Evolutionary conservation across 768 basidiomycete genomes (phyloP), one percentile per base, ranked within the genome.

Genomic region (Boletus speciosus): DNA sequence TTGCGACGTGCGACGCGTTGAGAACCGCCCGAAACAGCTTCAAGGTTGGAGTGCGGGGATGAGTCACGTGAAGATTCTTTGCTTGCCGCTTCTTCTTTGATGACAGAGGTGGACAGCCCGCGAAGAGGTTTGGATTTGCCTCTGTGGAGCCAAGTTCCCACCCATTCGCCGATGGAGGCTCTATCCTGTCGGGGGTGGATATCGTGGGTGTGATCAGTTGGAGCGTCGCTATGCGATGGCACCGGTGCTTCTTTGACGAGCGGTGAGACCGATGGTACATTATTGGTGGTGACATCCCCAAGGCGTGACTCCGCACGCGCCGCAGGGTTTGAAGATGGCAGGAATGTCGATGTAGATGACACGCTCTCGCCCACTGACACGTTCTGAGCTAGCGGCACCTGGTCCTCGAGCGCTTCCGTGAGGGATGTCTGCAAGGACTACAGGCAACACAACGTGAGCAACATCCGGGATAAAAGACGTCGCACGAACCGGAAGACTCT

Each of bases 141-240:
- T 65, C 84, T 84, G 16, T 72, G 75, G 78, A 87, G 85, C 84
- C 82, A 88, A 0, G 80, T 82, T 0, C 88, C 87, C 78, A 90
- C 81, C 89, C 89, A 91, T 45, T 86, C 84, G 19, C 85, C 82
- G 44, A 88, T 61, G 3, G 66, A 68, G 9, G 71, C 61, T 50
- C 61, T 69, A 21, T 79, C 77, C 3, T 62, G 63, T 47, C 66
- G 72, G 25, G 61, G 44, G 15, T 58, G 58, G 48, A 31, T 35
- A 47, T 59, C 53, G 44, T 57, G 57, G 42, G 52, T 44, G 53
- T 56, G 47, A 19, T 56, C 55, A 23, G 15, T 16, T n/a, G 43
- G 37, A 16, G 32, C 7, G 8, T 53, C 41, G 15, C 9, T 32
- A 16, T 46, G 57, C 46, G 56, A 51, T 51, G 55, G 16, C n/a